Base-by-base conservation (phyloP, 768 basidiomycete genomes). In the Pleurotus tuber-regium region DNA sequence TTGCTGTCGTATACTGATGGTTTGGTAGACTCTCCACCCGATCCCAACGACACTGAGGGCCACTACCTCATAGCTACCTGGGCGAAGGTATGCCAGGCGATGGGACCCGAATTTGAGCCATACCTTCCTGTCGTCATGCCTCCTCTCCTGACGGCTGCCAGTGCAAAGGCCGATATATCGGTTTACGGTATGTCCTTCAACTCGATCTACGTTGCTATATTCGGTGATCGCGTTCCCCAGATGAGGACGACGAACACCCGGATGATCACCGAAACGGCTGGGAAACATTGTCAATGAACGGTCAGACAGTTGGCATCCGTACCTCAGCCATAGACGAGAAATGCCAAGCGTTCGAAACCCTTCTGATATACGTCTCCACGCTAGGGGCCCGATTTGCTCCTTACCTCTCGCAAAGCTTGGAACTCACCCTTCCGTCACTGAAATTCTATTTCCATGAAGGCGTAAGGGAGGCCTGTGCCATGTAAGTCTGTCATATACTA, bases 51-150 rank as follows among this genome's bases (percentile, higher is more conserved):
- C 60, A 82, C 86, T 0, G 83, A 90, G 57, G 74, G 74, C 0
- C 85, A 87, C 51, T 92, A 91, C 62, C 74, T 93, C 23, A 90
- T 91, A 42, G 81, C 85, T 36, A 94, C 91, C 0, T 95, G 91
- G 91, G 87, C 89, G 2, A 93, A 90, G 60, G 77, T 95, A 0
- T 92, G 89, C 62, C 90, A 92, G 56, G 89, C 89, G 0, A 78
- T 95, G 60, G 87, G 87, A 0, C 73, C 79, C 9, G 88, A 93
- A 61, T 96, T 95, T 54, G 89, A 89, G 61, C 90, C 90, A 0
- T 95, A 90, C 64, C 76, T 95, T 2, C 84, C 86, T 0, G 77
- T 87, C 12, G 92, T 94, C 2, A 91, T 95, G 82, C 89, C 92
- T 0, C 77, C 82, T 0, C 66, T 95, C 9, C 72, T 94, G 19